Evolutionary conservation across 108 stramenopile genomes (phyloP).

Genomic region (Bacterosira constricta): DNA sequence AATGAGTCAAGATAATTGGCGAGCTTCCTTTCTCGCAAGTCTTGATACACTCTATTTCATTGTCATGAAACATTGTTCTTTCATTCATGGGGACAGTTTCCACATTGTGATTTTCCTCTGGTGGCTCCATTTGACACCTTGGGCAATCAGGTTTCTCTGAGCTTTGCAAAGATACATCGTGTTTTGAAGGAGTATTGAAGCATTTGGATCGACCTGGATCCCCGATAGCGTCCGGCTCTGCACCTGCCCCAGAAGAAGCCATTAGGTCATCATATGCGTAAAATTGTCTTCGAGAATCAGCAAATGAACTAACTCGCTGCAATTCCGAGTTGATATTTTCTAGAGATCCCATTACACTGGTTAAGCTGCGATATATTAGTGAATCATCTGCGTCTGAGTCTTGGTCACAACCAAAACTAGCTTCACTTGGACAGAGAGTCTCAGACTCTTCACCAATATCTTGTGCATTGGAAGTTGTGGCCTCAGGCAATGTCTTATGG

Average conservation of each 20-base stretch:
- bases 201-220: not conserved
- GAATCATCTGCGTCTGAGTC: not conserved
- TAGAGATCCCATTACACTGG: slow-evolving; percentile 14
- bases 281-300: not conserved
- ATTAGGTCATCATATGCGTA: not conserved
- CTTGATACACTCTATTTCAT: not conserved
- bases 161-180: not conserved
- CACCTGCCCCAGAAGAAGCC: not conserved
- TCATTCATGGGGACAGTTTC: not conserved
- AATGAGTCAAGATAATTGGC: slow-evolving; percentile 4
- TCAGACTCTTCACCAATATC: not conserved
- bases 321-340: slow-evolving; percentile 12
- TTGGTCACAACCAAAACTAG: not conserved
- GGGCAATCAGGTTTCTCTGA: slow-evolving; percentile 2
- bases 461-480: not conserved
- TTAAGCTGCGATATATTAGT: not conserved
- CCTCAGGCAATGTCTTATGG: not conserved
- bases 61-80: not conserved
- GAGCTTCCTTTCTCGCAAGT: slow-evolving; percentile 40
- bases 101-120: slow-evolving; percentile 2
- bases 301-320: not conserved
- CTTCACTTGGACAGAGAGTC: not conserved
- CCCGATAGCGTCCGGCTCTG: too few species aligned
- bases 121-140: not conserved
- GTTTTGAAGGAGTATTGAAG: not conserved